Evolutionary conservation across 768 basidiomycete species (phyloP).

Genomic region (Naganishia friedmannii): DNA sequence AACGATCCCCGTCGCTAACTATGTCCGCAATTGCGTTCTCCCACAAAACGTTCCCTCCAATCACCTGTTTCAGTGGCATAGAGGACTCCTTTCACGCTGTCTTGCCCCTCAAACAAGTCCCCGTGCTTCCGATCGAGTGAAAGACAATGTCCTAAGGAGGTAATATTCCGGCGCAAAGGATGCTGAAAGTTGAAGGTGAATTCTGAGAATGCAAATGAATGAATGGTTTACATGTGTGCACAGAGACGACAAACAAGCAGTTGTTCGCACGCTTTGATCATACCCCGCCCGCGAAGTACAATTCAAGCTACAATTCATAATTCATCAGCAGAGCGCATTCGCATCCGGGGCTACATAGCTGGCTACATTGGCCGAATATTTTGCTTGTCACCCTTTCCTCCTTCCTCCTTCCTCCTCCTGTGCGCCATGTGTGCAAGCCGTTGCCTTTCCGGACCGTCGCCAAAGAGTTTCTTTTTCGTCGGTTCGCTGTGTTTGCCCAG

Average conservation of each 20-base stretch:
- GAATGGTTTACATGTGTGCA: no score
- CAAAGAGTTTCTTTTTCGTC: no score
- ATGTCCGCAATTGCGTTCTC: background rate
- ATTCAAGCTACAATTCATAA: no score
- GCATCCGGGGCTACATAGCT: background rate
- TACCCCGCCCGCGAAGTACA: background rate
- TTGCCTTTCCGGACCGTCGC: no score
- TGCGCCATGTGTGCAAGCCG: background rate
- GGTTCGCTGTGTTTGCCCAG: background rate
- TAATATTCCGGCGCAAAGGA: background rate
- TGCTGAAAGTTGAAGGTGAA: no score
- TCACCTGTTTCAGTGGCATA: constrained; percentile 6
- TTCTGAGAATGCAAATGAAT: no score
- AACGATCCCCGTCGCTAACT: background rate
- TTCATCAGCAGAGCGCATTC: background rate
- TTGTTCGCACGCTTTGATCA: background rate
- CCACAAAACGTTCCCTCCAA: background rate
- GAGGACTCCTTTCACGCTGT: background rate
- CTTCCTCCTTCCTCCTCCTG: background rate
- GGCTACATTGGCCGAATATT: background rate
- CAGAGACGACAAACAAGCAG: no score
- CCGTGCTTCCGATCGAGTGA: constrained; percentile 1
- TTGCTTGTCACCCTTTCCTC: background rate
- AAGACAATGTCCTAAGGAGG: background rate
- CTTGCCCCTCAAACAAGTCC: background rate